Percentiles rank a stretch among this genome's conserved stretches.
These are phyloP conservation scores for Calocybe cyanea DNA, from an alignment of 768 basidiomycete genomes.

Conservation along the genomic window DNA sequence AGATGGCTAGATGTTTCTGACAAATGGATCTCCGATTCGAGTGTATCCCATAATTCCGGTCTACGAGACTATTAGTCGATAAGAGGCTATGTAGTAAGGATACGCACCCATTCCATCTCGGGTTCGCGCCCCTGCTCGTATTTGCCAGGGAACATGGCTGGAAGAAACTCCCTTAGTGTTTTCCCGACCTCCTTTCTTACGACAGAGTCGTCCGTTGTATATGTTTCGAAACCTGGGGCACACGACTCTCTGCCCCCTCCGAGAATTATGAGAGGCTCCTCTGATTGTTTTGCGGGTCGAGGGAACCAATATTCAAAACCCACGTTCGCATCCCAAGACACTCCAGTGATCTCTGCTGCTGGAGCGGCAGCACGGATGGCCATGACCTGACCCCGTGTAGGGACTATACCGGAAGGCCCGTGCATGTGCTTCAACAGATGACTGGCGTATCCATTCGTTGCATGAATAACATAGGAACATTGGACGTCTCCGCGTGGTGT, in stretches of 20 bases:
- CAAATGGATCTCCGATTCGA: slow-evolving; percentile 58
- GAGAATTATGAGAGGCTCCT: slow-evolving; percentile 60
- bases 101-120: slow-evolving; percentile 79
- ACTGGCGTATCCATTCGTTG: slow-evolving; percentile 82
- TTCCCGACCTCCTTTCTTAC: slow-evolving; percentile 45
- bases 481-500: slow-evolving; percentile 66
- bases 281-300: slow-evolving; percentile 39
- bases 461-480: slow-evolving; percentile 72
- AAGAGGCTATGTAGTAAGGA: background rate
- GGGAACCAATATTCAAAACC: slow-evolving; percentile 82
- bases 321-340: slow-evolving; percentile 46
- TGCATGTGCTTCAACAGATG: slow-evolving; percentile 70
- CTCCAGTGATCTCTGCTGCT: slow-evolving; percentile 34
- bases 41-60: slow-evolving; percentile 85
- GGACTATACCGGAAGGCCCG: slow-evolving; percentile 55
- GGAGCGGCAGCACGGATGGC: slow-evolving; percentile 36
- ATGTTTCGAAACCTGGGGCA: slow-evolving; percentile 43
- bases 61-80: slow-evolving; percentile 31
- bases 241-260: slow-evolving; percentile 61
- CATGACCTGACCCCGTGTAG: slow-evolving; percentile 68
- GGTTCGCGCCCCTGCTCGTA: slow-evolving; percentile 47
- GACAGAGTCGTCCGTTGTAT: slow-evolving; percentile 53
- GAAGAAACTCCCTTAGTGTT: slow-evolving; percentile 56
- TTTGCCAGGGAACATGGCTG: slow-evolving; percentile 49
- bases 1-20: slow-evolving; percentile 29